phyloP scores from a whole-genome alignment of 257 asterid genomes.

The Fraxinus pennsylvanica region DNA sequence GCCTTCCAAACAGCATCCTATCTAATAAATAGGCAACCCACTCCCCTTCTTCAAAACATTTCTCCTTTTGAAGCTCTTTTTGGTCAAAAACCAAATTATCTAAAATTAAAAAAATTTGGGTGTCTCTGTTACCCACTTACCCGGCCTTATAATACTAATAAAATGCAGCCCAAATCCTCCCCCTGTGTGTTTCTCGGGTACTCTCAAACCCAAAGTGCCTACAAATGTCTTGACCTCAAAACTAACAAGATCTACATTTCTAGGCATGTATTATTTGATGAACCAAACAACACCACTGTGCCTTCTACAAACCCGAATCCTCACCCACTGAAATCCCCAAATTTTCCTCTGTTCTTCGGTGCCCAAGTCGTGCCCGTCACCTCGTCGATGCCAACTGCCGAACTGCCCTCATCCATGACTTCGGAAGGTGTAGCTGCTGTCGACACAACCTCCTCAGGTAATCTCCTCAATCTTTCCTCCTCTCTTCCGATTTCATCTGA shows the following conservation, averaged over 20 bases:
- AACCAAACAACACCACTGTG: neutral
- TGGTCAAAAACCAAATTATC: conserved; percentile 8
- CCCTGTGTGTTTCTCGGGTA: neutral
- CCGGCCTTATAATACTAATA: neutral
- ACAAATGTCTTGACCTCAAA: neutral
- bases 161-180: neutral
- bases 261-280: neutral
- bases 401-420: no score
- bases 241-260: neutral
- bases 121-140: neutral
- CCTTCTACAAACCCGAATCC: no score
- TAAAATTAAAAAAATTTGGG: neutral
- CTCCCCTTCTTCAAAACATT: neutral
- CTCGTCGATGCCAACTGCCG: no score
- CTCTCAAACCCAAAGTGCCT: neutral
- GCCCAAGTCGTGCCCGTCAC: no score
- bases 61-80: neutral
- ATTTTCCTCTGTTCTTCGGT: no score
- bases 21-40: neutral
- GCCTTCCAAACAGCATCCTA: conserved; percentile 8
- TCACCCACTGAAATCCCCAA: no score
- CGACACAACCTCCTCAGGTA: no score
- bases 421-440: no score
- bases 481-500: no score
- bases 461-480: no score